Base-by-base conservation (phyloP, 306 rosid species). In the Fragaria ananassa region DNA sequence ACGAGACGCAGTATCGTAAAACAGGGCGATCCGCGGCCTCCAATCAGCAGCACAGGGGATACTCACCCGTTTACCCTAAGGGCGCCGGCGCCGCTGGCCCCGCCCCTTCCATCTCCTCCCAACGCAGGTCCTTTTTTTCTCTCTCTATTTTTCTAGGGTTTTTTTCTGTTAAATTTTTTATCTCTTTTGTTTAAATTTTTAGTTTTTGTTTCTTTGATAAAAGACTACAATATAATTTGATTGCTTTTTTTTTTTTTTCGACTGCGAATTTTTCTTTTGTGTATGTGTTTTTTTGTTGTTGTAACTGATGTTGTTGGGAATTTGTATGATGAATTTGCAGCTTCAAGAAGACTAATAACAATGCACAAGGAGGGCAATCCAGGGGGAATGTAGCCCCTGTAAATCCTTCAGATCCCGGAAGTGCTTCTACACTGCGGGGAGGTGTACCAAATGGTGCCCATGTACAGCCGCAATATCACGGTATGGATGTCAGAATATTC, bases 321-420 rank as follows among this genome's bases (percentile, higher is more conserved):
- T 21, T 81, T 71, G 31, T 80, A 51, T 41, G 29, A 82, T 66
- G 82, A 15, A 29, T 61, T 29, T 34, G 37, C 80, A 96, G 98
- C 88, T 82, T 42, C 53, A 91, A 89, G 88, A 96, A 85, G 97
- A 61, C 82, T 77, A 72, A 83, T 54, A 91, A 80, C 78, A 90
- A 87, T 93, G 91, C 91, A 82, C 97, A 91, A 88, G 98, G 97
- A 67, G 97, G 90, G 81, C 98, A 93, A 79, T 77, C 92, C 56
- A 84, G 96, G 91, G 86, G 82, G 72, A 86, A 78, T 85, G 79
- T 82, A n/a, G 71, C 91, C 74, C 49, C 76, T 60, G 89, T 79
- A 74, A 83, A 84, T 87, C 78, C 91, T 53, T 44, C 83, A 15
- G 98, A 89, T 78, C 81, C 85, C 3, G 82, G 82, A 72, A 84